Evolutionary conservation across 441 rosid genomes (phyloP), one percentile per base, ranked within the genome.

Genomic region (Erysimum cheiri): DNA sequence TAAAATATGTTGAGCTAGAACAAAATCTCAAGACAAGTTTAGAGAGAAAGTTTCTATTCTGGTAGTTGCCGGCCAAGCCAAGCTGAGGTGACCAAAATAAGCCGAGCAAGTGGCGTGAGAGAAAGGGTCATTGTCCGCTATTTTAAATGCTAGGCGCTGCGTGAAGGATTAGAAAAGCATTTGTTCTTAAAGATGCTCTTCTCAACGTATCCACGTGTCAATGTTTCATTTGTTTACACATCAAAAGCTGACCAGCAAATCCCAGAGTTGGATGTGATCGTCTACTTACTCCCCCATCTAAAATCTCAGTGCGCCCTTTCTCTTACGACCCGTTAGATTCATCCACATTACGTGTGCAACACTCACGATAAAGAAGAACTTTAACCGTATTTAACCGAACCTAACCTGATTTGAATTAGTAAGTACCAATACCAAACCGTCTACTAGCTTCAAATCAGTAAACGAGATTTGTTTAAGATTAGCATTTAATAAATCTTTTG

Each of bases 81-180:
- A 69, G 70, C 57, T 15, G 50, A 61, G 43, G 26, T 4, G 52
- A 19, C 7, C 0, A 31, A 28, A 57, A 29, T 0, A 50, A 73
- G 70, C 54, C 71, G 61, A 55, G 62, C 52, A 12, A 50, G 54
- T 22, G 39, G 64, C 70, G 74, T 60, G 39, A 55, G 54, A 62
- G 58, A 54, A 43, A 67, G 60, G 31, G 74, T 75, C 74, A 56
- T 66, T 75, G 39, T 57, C 71, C 62, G 39, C 12, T 14, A 8
- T 13, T 37, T 54, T 74, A 24, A 67, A 74, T 74, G 68, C 64
- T 67, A 40, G 78, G 58, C 78, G 78, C 73, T 67, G 78, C 78
- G 73, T 74, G 78, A 74, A 67, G 78, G 73, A 74, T 68, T 74
- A 68, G 70, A 60, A 68, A 74, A 67, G 78, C 78, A 74, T 60